Percentiles rank a stretch among this genome's conserved stretches.
These are phyloP conservation scores for Colletotrichum kahawae DNA, from an alignment of 2,329 filamentous ascomycete species.

Conservation along the genomic window DNA sequence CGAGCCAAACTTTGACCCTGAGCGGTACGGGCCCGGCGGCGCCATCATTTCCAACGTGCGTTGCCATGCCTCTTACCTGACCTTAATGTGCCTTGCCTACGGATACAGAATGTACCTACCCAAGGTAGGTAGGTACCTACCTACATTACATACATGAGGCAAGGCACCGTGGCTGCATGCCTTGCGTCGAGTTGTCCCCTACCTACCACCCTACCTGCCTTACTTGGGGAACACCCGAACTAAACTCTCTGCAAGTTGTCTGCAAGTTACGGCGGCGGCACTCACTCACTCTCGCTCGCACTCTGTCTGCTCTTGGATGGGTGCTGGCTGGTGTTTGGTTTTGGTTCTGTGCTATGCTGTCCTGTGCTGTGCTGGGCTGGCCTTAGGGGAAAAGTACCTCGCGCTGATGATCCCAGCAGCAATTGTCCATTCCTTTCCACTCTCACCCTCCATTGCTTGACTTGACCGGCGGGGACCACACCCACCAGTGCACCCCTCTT, in stretches of 20 bases:
- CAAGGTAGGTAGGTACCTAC: not conserved
- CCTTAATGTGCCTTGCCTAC: not conserved
- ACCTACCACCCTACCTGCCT: not conserved
- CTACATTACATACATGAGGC: not conserved
- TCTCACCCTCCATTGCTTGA: not conserved
- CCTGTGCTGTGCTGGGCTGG: not conserved
- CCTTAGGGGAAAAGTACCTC: not conserved
- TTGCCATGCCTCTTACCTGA: not conserved
- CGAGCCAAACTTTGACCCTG: conserved; percentile 9
- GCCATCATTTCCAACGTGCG: not conserved
- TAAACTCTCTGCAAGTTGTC: not conserved
- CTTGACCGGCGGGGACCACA: not conserved
- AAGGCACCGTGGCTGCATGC: not conserved
- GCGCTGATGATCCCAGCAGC: not conserved
- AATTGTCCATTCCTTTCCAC: not conserved
- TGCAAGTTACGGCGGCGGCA: not conserved
- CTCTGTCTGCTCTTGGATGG: not conserved
- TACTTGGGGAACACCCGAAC: not conserved
- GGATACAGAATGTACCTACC: no score
- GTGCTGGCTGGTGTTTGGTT: not conserved
- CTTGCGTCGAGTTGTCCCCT: not conserved
- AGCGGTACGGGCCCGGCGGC: conserved; percentile 8
- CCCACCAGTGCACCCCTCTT: not conserved
- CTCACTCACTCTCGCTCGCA: not conserved
- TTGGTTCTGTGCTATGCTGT: not conserved